Evolutionary conservation across 805 yeast species (phyloP).

Genomic region (Starmera dryadoides): DNA sequence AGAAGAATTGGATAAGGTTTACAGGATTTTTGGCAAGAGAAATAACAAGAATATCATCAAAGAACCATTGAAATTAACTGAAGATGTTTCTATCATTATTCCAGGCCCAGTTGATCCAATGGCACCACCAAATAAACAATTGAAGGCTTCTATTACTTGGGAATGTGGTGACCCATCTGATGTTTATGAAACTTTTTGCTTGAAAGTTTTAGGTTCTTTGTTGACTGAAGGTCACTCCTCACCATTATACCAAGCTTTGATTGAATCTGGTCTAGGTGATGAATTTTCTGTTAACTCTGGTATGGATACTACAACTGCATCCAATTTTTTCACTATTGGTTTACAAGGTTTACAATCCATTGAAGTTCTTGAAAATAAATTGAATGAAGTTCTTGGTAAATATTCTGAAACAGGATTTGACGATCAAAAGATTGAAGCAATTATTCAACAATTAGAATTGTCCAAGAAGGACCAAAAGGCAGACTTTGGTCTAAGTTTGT

Average conservation of each 20-base stretch:
- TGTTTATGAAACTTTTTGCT: slow-evolving; percentile 60
- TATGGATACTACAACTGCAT: slow-evolving; percentile 71
- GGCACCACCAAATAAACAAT: slow-evolving; percentile 58
- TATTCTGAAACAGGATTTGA: slow-evolving; percentile 41
- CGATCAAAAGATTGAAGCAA: slow-evolving; percentile 64
- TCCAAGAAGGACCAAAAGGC: slow-evolving; percentile 81
- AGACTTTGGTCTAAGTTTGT: slow-evolving; percentile 76
- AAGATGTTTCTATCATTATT: slow-evolving; percentile 27
- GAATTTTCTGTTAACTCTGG: slow-evolving; percentile 89
- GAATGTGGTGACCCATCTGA: slow-evolving; percentile 66
- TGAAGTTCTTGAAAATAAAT: slow-evolving; percentile 36
- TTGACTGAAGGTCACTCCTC: slow-evolving; percentile 90
- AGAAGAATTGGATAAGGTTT: slow-evolving; percentile 43
- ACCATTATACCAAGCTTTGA: slow-evolving; percentile 77
- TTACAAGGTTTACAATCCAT: slow-evolving; percentile 65
- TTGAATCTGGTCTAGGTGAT: slow-evolving; percentile 78
- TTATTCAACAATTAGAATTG: slow-evolving; percentile 82
- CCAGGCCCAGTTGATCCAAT: slow-evolving; percentile 82
- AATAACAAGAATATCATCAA: slow-evolving; percentile 23
- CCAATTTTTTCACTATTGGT: slow-evolving; percentile 77
- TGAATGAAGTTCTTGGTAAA: slow-evolving; percentile 39
- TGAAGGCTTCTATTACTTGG: slow-evolving; percentile 86
- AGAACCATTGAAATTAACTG: slow-evolving; percentile 24
- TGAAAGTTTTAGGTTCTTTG: slow-evolving; percentile 63
- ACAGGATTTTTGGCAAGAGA: slow-evolving; percentile 47